These are phyloP conservation scores for Hygrophoropsis aurantiaca DNA, from an alignment of 768 basidiomycete genomes.

Conservation along the genomic window DNA sequence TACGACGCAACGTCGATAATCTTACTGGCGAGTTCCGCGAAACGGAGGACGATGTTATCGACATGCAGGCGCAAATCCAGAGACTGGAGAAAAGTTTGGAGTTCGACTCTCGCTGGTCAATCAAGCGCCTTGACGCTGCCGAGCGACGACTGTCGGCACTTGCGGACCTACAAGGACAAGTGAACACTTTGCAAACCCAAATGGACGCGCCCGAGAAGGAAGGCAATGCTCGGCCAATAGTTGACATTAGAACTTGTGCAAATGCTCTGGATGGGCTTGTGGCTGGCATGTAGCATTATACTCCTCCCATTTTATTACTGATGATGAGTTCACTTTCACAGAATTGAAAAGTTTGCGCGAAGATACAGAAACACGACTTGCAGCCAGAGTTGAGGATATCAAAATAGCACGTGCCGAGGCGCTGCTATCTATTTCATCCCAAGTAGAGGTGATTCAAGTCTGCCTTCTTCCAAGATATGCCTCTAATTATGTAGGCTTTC, in stretches of 20 bases:
- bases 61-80: slow-evolving; percentile 38
- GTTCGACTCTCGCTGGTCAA: slow-evolving; percentile 24
- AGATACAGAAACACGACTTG: slow-evolving; percentile 45
- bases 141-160: slow-evolving; percentile 32
- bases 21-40: slow-evolving; percentile 22
- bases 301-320: neutral
- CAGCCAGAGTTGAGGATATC: slow-evolving; percentile 44
- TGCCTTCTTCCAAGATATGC: slow-evolving; percentile 10
- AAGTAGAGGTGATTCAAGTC: slow-evolving; percentile 22
- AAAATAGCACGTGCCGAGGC: slow-evolving; percentile 40
- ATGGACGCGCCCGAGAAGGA: slow-evolving; percentile 16
- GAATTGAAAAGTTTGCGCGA: slow-evolving; percentile 48
- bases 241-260: slow-evolving; percentile 30
- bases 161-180: slow-evolving; percentile 25
- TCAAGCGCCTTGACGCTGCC: slow-evolving; percentile 23
- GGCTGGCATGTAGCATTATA: slow-evolving; percentile 34
- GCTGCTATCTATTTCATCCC: slow-evolving; percentile 31
- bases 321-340: slow-evolving; percentile 17
- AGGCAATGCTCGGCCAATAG: slow-evolving; percentile 9
- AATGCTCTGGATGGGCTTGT: slow-evolving; percentile 38
- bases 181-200: slow-evolving; percentile 17
- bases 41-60: slow-evolving; percentile 29
- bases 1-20: slow-evolving; percentile 19
- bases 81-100: slow-evolving; percentile 30
- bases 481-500: slow-evolving; percentile 23